phyloP scores from a whole-genome alignment of 768 basidiomycete genomes.

The Ramaria rubella region DNA sequence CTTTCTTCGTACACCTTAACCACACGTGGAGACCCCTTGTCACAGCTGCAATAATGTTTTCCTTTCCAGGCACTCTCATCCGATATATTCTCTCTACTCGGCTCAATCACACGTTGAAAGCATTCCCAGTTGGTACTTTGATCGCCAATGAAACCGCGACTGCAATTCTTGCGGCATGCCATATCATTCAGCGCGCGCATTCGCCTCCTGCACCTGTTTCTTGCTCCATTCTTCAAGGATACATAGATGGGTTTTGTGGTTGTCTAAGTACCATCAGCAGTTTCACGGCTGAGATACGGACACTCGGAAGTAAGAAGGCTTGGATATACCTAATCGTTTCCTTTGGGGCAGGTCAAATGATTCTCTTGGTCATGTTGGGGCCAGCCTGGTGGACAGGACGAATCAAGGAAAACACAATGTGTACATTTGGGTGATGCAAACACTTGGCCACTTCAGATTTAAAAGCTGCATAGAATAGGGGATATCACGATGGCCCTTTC shows the following conservation, averaged over 20 bases:
- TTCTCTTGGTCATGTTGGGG: slow-evolving; percentile 70
- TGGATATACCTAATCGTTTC: slow-evolving; percentile 66
- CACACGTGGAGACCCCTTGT: slow-evolving; percentile 64
- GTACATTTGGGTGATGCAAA: slow-evolving; percentile 36
- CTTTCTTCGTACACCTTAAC: slow-evolving; percentile 73
- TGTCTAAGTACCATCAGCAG: slow-evolving; percentile 93
- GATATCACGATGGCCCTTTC: too few relatives aligned
- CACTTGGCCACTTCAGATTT: neutral
- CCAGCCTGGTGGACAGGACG: slow-evolving; percentile 49
- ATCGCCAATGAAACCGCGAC: slow-evolving; percentile 70
- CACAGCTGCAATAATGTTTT: slow-evolving; percentile 82
- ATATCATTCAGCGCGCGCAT: slow-evolving; percentile 55
- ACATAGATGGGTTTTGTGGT: slow-evolving; percentile 91
- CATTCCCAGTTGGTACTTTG: slow-evolving; percentile 76
- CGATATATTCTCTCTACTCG: slow-evolving; percentile 70
- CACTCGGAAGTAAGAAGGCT: slow-evolving; percentile 49
- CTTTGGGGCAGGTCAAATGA: slow-evolving; percentile 59
- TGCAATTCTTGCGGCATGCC: slow-evolving; percentile 70
- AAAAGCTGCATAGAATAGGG: neutral
- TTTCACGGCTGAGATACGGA: slow-evolving; percentile 73
- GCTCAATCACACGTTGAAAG: slow-evolving; percentile 58
- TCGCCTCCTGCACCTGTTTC: slow-evolving; percentile 34
- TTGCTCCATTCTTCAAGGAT: slow-evolving; percentile 73
- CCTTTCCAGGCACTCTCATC: slow-evolving; percentile 81
- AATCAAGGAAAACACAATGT: slow-evolving; percentile 42